Evolutionary conservation across 805 yeast species (phyloP).

Genomic region (Ogataea angusta): DNA sequence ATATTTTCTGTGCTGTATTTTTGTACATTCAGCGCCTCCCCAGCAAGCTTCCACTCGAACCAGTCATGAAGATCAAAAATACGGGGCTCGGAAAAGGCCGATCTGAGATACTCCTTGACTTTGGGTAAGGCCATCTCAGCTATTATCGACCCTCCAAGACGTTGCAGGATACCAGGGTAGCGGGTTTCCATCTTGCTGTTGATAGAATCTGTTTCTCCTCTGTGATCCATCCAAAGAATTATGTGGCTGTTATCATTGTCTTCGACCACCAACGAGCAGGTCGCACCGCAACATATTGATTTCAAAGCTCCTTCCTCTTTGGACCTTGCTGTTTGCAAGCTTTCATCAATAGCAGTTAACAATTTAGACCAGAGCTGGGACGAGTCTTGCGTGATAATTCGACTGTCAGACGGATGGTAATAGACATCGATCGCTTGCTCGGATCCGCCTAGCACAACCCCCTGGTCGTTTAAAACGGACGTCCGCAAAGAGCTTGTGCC

Average conservation of each 20-base stretch:
- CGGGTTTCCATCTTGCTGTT: slow-evolving; percentile 26
- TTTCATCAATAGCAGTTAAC: slow-evolving; percentile 3
- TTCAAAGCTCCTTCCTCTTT: slow-evolving; percentile 9
- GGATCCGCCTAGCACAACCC: slow-evolving; percentile 5
- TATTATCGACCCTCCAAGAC: slow-evolving; percentile 31
- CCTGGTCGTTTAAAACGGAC: slow-evolving; percentile 3
- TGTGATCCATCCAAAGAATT: slow-evolving; percentile 59
- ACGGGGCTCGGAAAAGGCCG: slow-evolving; percentile 20
- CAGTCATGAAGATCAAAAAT: slow-evolving; percentile 54
- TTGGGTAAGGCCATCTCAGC: slow-evolving; percentile 62
- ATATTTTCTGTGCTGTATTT: slow-evolving; percentile 13
- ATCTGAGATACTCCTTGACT: slow-evolving; percentile 35
- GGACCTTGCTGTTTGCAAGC: slow-evolving; percentile 1
- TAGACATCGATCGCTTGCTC: slow-evolving; percentile 8
- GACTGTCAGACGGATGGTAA: not conserved
- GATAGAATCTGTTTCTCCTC: slow-evolving; percentile 38
- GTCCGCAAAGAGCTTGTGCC: slow-evolving; percentile 18
- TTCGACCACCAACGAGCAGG: slow-evolving; percentile 55
- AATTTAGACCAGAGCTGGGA: slow-evolving; percentile 15
- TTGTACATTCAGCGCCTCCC: not conserved
- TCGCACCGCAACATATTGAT: slow-evolving; percentile 48
- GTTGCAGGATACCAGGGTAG: not conserved
- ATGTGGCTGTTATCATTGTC: slow-evolving; percentile 25
- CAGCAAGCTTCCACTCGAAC: slow-evolving; percentile 29
- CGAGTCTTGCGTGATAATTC: slow-evolving; percentile 15